Percentiles rank a stretch among this genome's conserved stretches.
phyloP scores from a whole-genome alignment of 2,329 filamentous ascomycete genomes.

The Lachnellula willkommii region DNA sequence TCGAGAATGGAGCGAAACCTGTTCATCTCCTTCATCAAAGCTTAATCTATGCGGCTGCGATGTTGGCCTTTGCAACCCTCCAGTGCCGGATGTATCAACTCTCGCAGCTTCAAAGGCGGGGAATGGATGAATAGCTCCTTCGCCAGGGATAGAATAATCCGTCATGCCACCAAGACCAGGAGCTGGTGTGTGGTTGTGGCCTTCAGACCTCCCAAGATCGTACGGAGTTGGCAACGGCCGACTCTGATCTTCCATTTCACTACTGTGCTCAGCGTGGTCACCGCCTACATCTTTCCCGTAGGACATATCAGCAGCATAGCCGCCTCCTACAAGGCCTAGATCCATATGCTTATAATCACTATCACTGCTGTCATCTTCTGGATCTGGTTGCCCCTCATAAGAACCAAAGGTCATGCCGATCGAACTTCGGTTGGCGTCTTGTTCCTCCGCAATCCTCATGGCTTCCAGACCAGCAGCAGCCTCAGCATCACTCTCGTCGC shows the following conservation, averaged over 20 bases:
- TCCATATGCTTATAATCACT: conserved; percentile 70
- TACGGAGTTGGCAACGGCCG: conserved; percentile 46
- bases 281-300: conserved; percentile 46
- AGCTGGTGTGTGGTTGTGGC: conserved; percentile 22
- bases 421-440: conserved; percentile 58
- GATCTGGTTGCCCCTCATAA: conserved; percentile 42
- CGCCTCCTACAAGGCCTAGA: conserved; percentile 68
- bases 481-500: conserved; percentile 82
- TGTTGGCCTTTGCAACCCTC: conserved; percentile 73
- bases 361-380: conserved; percentile 50
- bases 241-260: conserved; percentile 39
- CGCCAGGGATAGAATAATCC: conserved; percentile 39
- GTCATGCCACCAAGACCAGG: conserved; percentile 31
- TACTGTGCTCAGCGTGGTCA: conserved; percentile 29
- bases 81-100: conserved; percentile 86
- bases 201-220: conserved; percentile 30
- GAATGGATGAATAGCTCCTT: conserved; percentile 53
- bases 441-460: conserved; percentile 75
- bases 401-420: conserved; percentile 47
- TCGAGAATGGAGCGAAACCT: conserved; percentile 50
- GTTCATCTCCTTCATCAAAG: conserved; percentile 90
- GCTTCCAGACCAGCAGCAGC: conserved; percentile 78
- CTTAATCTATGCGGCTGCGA: conserved; percentile 70
- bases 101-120: conserved; percentile 39
- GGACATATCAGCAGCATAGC: conserved; percentile 56